Base-by-base conservation (phyloP, 371 early-diverging fungal genomes). In the Mortierella sp. region DNA sequence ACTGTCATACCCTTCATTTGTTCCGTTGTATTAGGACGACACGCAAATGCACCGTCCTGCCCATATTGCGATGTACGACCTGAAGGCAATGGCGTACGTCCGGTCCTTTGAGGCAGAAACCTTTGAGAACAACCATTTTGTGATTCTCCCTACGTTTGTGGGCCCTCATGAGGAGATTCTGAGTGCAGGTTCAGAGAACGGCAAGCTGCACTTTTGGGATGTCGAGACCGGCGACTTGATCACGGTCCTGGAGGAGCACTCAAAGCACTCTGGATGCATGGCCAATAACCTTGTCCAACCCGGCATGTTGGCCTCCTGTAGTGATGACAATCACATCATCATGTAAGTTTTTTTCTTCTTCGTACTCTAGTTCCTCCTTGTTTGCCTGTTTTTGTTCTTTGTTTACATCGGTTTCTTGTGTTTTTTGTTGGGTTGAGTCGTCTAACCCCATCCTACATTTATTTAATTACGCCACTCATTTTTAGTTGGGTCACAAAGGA, bases 221-320 rank as follows among this genome's bases (percentile, higher is more conserved):
- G 39, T 74, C 24, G 71, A 75, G 70, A 58, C 80, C 0, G 80
- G 80, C 14, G 80, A 79, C 41, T 8, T 79, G 19, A 53, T 79
- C 58, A 19, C 43, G 8, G 61, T 72, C 7, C 10, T 72, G 37
- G 80, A 79, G 14, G 80, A 75, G 50, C 80, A 79, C 44, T 65
- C 72, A 9, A 68, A 47, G 50, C 80, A 79, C 41, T 34, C 65
- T 13, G 80, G 80, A 34, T 71, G 76, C 22, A 45, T 66, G n/a
- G 41, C 64, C 22, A 34, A 10, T 31, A 66, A 64, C 39, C 48
- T 61, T 13, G 13, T 39, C 43, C 26, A 74, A 22, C 76, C 75
- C 2, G 80, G 80, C n/a, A 68, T 79, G 73, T 64, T 79, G 52
- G 75, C 69, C 8, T 75, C 76, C 41, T 79, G 76, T 44, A 75